These are phyloP conservation scores for Aureobasidium musti DNA, from an alignment of 2,329 filamentous ascomycete genomes.

Conservation along the genomic window DNA sequence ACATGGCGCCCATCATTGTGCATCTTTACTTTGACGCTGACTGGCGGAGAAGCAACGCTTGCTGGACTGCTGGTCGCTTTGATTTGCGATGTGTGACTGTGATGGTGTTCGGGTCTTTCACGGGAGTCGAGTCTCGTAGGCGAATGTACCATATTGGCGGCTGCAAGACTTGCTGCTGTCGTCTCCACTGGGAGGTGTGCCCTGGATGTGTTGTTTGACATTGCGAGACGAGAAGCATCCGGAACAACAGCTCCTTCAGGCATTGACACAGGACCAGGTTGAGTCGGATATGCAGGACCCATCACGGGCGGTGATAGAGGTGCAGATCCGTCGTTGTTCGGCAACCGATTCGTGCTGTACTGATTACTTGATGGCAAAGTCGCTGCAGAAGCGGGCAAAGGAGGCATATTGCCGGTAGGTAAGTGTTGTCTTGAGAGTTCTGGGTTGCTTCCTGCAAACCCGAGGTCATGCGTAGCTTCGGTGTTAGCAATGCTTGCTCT, in stretches of 20 bases:
- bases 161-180: conserved; percentile 32
- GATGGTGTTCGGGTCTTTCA: conserved; percentile 13
- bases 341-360: conserved; percentile 14
- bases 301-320: not conserved
- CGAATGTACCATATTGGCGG: conserved; percentile 1
- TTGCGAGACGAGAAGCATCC: conserved; percentile 28
- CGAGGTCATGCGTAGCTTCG: conserved; percentile 43
- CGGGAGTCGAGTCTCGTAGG: conserved; percentile 36
- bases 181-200: conserved; percentile 23
- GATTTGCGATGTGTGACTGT: conserved; percentile 39
- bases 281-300: conserved; percentile 29
- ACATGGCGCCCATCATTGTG: conserved; percentile 65
- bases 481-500: conserved; percentile 38
- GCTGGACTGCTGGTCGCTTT: not conserved
- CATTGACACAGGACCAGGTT: conserved; percentile 42
- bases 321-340: conserved; percentile 11
- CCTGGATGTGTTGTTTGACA: conserved; percentile 26
- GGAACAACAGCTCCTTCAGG: conserved; percentile 34
- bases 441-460: conserved; percentile 49
- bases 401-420: conserved; percentile 38
- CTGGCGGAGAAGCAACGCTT: conserved; percentile 55
- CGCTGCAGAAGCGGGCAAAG: conserved; percentile 40
- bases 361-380: conserved; percentile 31
- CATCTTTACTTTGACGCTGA: conserved; percentile 66
- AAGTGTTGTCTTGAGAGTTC: conserved; percentile 46